Evolutionary conservation across 108 stramenopile species (phyloP), one percentile per base, ranked within the genome.

Genomic region (Chaetoceros tenuissimus): DNA sequence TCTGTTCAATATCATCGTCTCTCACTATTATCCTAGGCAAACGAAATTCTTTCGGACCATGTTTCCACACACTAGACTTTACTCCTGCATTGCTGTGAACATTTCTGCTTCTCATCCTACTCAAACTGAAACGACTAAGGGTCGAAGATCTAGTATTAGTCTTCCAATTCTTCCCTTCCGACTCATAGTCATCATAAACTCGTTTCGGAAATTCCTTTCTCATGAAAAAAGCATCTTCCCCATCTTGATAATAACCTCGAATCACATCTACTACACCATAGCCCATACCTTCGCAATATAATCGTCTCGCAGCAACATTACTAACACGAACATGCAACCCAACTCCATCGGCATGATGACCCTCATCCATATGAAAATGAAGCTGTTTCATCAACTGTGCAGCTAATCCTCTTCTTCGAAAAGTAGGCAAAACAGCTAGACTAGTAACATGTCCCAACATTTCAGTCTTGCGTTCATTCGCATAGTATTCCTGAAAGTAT

Each of bases 151-250:
- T n/a, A n/a, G n/a, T n/a, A n/a, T n/a, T n/a, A n/a, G n/a, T n/a
- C n/a, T n/a, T n/a, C n/a, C n/a, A n/a, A n/a, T n/a, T n/a, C n/a
- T n/a, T n/a, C n/a, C n/a, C n/a, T n/a, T n/a, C n/a, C n/a, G n/a
- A n/a, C n/a, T n/a, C n/a, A n/a, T n/a, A n/a, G n/a, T n/a, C n/a
- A n/a, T n/a, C n/a, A n/a, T n/a, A n/a, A n/a, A n/a, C n/a, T n/a
- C n/a, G n/a, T n/a, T n/a, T n/a, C n/a, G n/a, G 25, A 16, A 91
- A 64, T 27, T 63, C 44, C 73, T 82, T 84, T 49, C 63, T 73
- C 93, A 94, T 94, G 48, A 85, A 85, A 67, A 83, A 94, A 3
- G 86, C 93, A 75, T 89, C 89, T 70, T 94, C 93, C 26, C 93
- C 89, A 69, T 94, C 93, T 55, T 86, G 81, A 66, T 94, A 94